Evolutionary conservation across 1,139 yeast species (phyloP).

Genomic region (Scheffersomyces illinoinensis): DNA sequence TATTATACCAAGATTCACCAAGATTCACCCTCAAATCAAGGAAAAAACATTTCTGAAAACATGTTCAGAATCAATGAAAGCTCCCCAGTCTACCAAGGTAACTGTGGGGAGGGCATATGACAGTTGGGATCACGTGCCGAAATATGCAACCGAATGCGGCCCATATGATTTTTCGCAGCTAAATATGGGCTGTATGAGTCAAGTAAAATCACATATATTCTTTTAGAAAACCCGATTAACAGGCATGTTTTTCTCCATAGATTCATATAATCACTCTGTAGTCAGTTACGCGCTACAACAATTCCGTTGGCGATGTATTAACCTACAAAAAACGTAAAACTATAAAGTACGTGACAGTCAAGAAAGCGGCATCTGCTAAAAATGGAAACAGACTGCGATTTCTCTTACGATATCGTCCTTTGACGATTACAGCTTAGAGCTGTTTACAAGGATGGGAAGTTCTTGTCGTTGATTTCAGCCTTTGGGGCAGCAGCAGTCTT

Average conservation of each 20-base stretch:
- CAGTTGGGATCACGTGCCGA: background rate
- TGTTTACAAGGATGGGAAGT: constrained; percentile 59
- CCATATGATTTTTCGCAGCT: background rate
- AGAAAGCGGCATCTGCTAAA: background rate
- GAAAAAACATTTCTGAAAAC: background rate
- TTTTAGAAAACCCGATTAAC: too few relatives aligned
- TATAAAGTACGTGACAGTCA: background rate
- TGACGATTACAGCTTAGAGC: background rate
- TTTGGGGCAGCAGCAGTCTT: constrained; percentile 32
- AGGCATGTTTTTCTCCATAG: background rate
- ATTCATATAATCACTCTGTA: too few relatives aligned
- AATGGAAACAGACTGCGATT: background rate
- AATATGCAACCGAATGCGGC: background rate
- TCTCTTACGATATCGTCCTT: background rate
- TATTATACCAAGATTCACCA: background rate
- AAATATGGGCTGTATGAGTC: background rate
- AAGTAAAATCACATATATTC: background rate
- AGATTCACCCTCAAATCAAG: background rate
- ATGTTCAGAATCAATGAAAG: background rate
- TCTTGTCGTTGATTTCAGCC: constrained; percentile 53
- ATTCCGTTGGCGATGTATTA: background rate
- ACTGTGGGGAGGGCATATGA: background rate
- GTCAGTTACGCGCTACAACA: too few relatives aligned
- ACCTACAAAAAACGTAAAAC: constrained; percentile 1
- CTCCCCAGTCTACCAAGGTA: background rate